Evolutionary conservation across 1,139 yeast species (phyloP), one percentile per base, ranked within the genome.

Genomic region (Zygosaccharomyces sapae): DNA sequence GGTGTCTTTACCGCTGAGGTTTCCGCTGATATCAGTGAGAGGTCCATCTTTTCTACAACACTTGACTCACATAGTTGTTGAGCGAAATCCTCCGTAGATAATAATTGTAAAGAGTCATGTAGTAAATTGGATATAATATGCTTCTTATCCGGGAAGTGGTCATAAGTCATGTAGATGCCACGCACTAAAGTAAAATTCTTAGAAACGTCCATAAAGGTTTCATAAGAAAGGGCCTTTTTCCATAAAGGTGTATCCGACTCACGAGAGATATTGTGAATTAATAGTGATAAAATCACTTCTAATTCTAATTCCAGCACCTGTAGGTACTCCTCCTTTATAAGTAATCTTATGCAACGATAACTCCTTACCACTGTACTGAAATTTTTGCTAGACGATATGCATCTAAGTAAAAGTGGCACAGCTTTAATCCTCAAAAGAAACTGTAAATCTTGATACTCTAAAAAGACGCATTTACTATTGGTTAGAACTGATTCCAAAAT

Each of bases 281-380:
- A 67, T 36, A 84, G 72, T 0, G 95, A 81, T 19, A 90, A 66
- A 1, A 90, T 79, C 5, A 88, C 88, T 60, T 88, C 96, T 27
- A 87, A 75, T 64, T 90, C 97, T 34, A 85, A 76, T 45, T 79
- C 82, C 31, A 90, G 67, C 12, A 79, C 75, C 0, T 72, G 66
- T 34, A 88, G 71, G 40, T 56, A 63, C 51, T 83, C 89, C 8
- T 80, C 73, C 13, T 78, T 70, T 10, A 89, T 67, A 38, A 89
- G 63, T 4, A 86, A 69, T 41, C 76, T 74, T 9, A 87, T 72
- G 10, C 89, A 75, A 48, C 97, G 73, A 48, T 88, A 78, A 4
- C 86, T 83, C 53, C 97, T 74, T 1, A 85, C 83, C 36, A 81
- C 77, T 6, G 83, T 72, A 0, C 92, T 75, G 59, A 86, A 90